A percentile compares a stretch with the other conserved stretches of the same genome.
Conservation (phyloP, 768 basidiomycete species). For the Lenzites betulinus region DNA sequence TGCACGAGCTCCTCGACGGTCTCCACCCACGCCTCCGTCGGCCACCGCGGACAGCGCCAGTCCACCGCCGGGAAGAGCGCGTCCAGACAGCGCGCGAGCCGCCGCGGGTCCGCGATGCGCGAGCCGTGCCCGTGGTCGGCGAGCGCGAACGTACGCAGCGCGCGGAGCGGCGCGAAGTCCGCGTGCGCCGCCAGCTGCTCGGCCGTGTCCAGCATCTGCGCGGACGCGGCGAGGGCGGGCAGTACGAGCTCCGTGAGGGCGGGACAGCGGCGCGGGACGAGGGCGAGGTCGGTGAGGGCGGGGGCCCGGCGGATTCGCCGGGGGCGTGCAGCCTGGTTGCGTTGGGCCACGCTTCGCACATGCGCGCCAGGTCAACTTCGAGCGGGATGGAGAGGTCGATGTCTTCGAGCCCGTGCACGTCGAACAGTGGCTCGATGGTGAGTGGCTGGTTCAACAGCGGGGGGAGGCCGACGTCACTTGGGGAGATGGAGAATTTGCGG, state of each 20-base stretch:
- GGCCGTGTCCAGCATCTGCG: neutral
- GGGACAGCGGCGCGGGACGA: neutral
- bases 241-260: conserved; percentile 9
- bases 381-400: conserved; percentile 1
- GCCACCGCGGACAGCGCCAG: conserved; percentile 10
- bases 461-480: neutral
- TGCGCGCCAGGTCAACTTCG: conserved; percentile 5
- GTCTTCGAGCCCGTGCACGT: conserved; percentile 10
- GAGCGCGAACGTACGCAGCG: conserved; percentile 5
- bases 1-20: conserved; percentile 14
- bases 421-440: conserved; percentile 6
- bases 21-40: conserved; percentile 10
- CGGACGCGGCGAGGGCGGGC: conserved; percentile 8
- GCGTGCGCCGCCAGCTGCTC: neutral
- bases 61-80: conserved; percentile 12
- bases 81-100: conserved; percentile 7
- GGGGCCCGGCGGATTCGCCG: neutral
- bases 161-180: neutral
- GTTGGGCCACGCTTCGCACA: conserved; percentile 13
- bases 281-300: conserved; percentile 5
- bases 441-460: neutral
- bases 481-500: conserved; percentile 1
- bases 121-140: conserved; percentile 8
- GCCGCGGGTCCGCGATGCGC: conserved; percentile 8
- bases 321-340: conserved; percentile 8